These are phyloP conservation scores for Nectriaceae sp. DNA, from an alignment of 2,329 filamentous ascomycete genomes.

Conservation along the genomic window DNA sequence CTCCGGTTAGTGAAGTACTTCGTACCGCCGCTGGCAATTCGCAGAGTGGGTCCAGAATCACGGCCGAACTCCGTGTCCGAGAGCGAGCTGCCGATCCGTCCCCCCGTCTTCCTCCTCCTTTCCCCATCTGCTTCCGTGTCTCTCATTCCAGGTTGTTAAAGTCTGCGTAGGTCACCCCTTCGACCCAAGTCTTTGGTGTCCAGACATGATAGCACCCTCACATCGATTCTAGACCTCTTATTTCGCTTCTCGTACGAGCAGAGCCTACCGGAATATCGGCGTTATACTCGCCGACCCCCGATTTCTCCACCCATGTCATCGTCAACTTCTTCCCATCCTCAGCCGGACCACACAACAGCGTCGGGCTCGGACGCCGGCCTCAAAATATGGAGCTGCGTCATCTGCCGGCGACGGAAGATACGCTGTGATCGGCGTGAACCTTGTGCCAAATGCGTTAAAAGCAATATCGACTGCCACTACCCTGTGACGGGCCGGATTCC, in stretches of 20 bases:
- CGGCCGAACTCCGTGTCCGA: conserved; percentile 34
- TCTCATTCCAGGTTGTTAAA: neutral
- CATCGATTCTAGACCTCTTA: neutral
- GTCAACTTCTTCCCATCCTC: neutral
- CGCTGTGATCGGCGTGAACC: conserved; percentile 33
- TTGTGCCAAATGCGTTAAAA: conserved; percentile 29
- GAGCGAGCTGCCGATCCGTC: conserved; percentile 17
- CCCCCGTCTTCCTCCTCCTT: neutral
- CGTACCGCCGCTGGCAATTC: too few species aligned
- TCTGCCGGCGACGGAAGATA: conserved; percentile 33
- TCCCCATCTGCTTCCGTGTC: neutral
- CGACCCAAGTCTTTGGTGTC: too few species aligned
- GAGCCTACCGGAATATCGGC: conserved; percentile 3
- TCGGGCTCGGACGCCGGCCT: conserved; percentile 16
- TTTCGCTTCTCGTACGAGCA: neutral
- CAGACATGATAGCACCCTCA: too few species aligned
- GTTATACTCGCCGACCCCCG: conserved; percentile 11
- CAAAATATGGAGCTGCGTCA: conserved; percentile 35
- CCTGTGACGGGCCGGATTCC: conserved; percentile 34
- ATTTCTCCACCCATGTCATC: neutral
- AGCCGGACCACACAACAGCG: neutral
- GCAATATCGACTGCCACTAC: conserved; percentile 31
- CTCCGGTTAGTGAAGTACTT: too few species aligned
- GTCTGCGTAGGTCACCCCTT: too few species aligned
- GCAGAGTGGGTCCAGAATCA: conserved; percentile 1